Evolutionary conservation across 495 filamentous ascomycete species (phyloP).

Genomic region (Bombardia bombarda): DNA sequence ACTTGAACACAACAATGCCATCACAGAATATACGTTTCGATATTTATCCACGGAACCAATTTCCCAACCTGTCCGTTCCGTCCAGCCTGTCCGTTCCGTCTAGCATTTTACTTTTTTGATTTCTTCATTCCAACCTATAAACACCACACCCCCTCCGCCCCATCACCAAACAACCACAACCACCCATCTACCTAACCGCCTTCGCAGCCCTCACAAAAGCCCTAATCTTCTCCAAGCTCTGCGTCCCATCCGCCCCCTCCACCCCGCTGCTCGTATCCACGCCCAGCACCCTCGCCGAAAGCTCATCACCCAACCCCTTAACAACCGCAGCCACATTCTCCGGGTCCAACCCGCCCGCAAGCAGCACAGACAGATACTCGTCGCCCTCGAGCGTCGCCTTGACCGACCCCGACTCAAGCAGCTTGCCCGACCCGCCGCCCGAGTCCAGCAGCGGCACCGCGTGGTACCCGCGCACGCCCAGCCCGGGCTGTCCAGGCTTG

Average conservation of each 20-base stretch:
- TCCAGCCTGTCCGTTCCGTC: too few species aligned
- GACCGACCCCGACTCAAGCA: conserved; percentile 59
- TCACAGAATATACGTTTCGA: too few species aligned
- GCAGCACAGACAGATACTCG: conserved; percentile 50
- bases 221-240: conserved; percentile 74
- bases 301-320: conserved; percentile 43
- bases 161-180: neutral
- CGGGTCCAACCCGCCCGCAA: conserved; percentile 77
- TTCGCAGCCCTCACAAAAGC: conserved; percentile 74
- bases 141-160: neutral
- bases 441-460: conserved; percentile 77
- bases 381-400: conserved; percentile 55
- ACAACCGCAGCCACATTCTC: conserved; percentile 65
- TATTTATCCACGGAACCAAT: too few species aligned
- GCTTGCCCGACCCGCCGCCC: conserved; percentile 71
- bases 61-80: too few species aligned
- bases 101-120: neutral
- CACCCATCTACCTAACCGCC: conserved; percentile 27
- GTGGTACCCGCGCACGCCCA: conserved; percentile 74
- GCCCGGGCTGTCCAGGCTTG: conserved; percentile 57
- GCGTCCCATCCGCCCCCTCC: conserved; percentile 71
- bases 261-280: conserved; percentile 95
- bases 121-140: too few species aligned
- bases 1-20: too few species aligned
- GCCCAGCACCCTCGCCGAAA: conserved; percentile 56